Conservation (phyloP, 2,329 filamentous ascomycete species). For the Cadophora gregata region DNA sequence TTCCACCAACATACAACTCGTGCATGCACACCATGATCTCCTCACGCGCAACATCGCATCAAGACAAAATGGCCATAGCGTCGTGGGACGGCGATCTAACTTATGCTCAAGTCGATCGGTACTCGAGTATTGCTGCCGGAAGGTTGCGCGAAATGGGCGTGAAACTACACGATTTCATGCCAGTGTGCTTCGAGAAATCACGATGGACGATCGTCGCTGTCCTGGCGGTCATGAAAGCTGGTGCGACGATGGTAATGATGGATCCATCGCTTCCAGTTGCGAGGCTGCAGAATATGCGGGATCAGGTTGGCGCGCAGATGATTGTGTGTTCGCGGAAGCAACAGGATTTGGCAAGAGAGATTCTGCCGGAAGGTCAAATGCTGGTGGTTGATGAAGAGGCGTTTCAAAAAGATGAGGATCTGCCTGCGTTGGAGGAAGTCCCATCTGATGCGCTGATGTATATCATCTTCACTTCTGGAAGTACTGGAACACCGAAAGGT, state of each 20-base stretch:
- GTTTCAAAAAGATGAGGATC: conserved; percentile 7
- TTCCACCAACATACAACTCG: conserved; percentile 50
- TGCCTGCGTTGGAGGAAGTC: neutral
- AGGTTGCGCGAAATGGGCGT: conserved; percentile 32
- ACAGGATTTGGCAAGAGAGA: neutral
- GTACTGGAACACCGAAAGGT: conserved; percentile 38
- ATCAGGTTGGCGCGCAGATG: conserved; percentile 12
- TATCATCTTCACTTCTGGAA: conserved; percentile 44
- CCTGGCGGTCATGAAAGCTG: conserved; percentile 42
- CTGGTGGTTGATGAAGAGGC: conserved; percentile 9
- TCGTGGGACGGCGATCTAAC: conserved; percentile 44
- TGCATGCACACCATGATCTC: conserved; percentile 56
- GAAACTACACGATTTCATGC: conserved; percentile 30
- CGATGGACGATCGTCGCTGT: conserved; percentile 40
- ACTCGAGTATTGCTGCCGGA: conserved; percentile 33
- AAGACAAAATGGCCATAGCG: conserved; percentile 46
- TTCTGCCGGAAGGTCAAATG: neutral
- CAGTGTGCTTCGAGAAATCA: conserved; percentile 44
- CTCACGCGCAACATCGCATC: conserved; percentile 45
- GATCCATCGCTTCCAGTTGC: conserved; percentile 41
- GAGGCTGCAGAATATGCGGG: conserved; percentile 34
- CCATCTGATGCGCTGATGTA: conserved; percentile 24
- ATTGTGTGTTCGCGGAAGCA: conserved; percentile 18
- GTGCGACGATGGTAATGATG: conserved; percentile 43
- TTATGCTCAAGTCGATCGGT: conserved; percentile 37